Conservation (phyloP, 805 yeast genomes). For the Yarrowia osloensis region DNA sequence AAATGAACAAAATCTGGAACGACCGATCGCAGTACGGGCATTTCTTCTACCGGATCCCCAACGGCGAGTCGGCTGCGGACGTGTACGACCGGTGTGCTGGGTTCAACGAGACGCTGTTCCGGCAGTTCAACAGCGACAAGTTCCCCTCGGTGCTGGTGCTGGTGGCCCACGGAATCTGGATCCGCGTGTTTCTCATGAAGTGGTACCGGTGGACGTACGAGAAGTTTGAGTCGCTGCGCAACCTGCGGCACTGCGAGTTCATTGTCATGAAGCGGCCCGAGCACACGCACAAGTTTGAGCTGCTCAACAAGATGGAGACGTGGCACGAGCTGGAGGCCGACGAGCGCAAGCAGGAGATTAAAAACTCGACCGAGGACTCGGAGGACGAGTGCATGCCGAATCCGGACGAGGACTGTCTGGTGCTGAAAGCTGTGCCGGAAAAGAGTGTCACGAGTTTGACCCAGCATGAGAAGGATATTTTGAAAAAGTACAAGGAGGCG, state of each 20-base stretch:
- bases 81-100: slow-evolving; percentile 90
- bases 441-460: slow-evolving; percentile 25
- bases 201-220: slow-evolving; percentile 95
- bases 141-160: slow-evolving; percentile 81
- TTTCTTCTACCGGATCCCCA: slow-evolving; percentile 84
- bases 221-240: slow-evolving; percentile 77
- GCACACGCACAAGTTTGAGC: slow-evolving; percentile 49
- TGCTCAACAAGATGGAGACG: slow-evolving; percentile 63
- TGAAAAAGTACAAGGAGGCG: slow-evolving; percentile 24
- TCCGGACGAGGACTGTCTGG: slow-evolving; percentile 11
- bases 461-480: slow-evolving; percentile 26
- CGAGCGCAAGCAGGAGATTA: slow-evolving; percentile 24
- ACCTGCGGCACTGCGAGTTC: slow-evolving; percentile 83
- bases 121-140: slow-evolving; percentile 68
- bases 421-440: slow-evolving; percentile 7
- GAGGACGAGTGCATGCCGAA: slow-evolving; percentile 30
- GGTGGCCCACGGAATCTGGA: slow-evolving; percentile 94
- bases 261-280: slow-evolving; percentile 69
- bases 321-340: slow-evolving; percentile 60
- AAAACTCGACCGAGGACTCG: slow-evolving; percentile 21
- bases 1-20: slow-evolving; percentile 79
- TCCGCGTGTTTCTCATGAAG: slow-evolving; percentile 87
- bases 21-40: slow-evolving; percentile 88
- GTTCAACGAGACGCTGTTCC: slow-evolving; percentile 80
- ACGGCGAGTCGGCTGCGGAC: slow-evolving; percentile 95